Base-by-base conservation (phyloP, 257 asterid genomes). In the Solanum ossicruentum region DNA sequence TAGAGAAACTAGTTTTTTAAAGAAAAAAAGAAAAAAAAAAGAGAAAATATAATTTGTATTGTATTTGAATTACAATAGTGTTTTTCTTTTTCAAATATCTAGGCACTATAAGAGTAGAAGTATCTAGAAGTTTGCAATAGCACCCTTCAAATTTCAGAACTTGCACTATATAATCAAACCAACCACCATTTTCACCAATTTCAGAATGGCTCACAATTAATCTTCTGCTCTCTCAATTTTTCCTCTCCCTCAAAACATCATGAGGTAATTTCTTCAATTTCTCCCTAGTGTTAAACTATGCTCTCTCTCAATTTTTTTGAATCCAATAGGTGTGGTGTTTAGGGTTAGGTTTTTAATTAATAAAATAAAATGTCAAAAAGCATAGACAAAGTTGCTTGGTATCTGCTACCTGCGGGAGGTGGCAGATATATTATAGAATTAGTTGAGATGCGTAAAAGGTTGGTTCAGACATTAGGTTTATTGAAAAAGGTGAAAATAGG, bases 91-190 rank as follows among this genome's bases (percentile, higher is more conserved):
- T 70, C 23, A 17, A 9, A 26, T 21, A 61, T 61, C 18, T 23
- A 26, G 71, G 71, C 71, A 26, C 15, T 63, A 81, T 91, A 87
- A 87, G 88, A 12, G 56, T 12, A 79, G 91, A 87, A 87, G 89
- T 77, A 73, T 90, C 91, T 87, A 83, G 90, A 90, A 77, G 43
- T 80, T 88, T 88, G 92, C 86, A 78, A 85, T 56, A 80, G n/a
- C 83, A 71, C 65, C 57, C 8, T 67, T 67, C 45, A 32, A 13
- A 15, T 26, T 12, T 66, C 47, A 39, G 7, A 66, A 66, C 8
- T 8, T 6, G 12, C 10, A 28, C 3, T 16, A 56, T 18, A 66
- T 66, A 28, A 66, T 66, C 73, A 66, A 65, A 65, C 73, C 73
- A 28, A 66, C 47, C n/a, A 28, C 10, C 60, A 9, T 55, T 16